phyloP scores from a whole-genome alignment of 345 rosid species.

The Sisymbrium altissimum region DNA sequence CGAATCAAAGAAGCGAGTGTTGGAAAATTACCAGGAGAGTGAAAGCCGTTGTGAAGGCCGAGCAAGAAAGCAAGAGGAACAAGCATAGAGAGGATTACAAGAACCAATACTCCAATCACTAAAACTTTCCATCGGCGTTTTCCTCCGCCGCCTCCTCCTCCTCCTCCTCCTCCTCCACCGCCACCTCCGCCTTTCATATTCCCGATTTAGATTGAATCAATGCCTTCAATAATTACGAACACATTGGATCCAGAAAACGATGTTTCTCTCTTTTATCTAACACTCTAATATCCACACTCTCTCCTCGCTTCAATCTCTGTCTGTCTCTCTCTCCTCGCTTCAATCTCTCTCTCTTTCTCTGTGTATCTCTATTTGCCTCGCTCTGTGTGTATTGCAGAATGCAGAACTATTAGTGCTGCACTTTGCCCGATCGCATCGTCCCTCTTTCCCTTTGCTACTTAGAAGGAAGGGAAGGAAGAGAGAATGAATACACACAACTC shows the following conservation, averaged over 20 bases:
- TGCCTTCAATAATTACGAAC: slow-evolving; percentile 8
- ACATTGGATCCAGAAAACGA: slow-evolving; percentile 29
- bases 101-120: slow-evolving; percentile 70
- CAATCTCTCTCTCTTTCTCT: too few species aligned
- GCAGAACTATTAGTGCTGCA: slow-evolving; percentile 19
- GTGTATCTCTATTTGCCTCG: not conserved
- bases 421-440: slow-evolving; percentile 37
- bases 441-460: slow-evolving; percentile 20
- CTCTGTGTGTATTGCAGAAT: slow-evolving; percentile 16
- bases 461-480: not conserved
- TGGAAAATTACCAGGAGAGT: slow-evolving; percentile 44
- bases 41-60: slow-evolving; percentile 81
- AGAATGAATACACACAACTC: slow-evolving; percentile 18
- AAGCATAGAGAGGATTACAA: slow-evolving; percentile 87
- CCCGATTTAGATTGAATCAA: slow-evolving; percentile 11
- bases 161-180: slow-evolving; percentile 30
- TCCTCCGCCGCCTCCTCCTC: slow-evolving; percentile 37
- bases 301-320: not conserved
- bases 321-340: too few species aligned
- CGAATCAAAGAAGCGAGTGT: not conserved
- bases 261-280: slow-evolving; percentile 1
- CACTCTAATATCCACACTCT: slow-evolving; percentile 22
- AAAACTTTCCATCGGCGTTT: slow-evolving; percentile 79
- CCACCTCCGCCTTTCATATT: slow-evolving; percentile 23
- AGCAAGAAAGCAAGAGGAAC: slow-evolving; percentile 90